Conservation (phyloP, 2,329 filamentous ascomycete species). For the Aureobasidium namibiae region DNA sequence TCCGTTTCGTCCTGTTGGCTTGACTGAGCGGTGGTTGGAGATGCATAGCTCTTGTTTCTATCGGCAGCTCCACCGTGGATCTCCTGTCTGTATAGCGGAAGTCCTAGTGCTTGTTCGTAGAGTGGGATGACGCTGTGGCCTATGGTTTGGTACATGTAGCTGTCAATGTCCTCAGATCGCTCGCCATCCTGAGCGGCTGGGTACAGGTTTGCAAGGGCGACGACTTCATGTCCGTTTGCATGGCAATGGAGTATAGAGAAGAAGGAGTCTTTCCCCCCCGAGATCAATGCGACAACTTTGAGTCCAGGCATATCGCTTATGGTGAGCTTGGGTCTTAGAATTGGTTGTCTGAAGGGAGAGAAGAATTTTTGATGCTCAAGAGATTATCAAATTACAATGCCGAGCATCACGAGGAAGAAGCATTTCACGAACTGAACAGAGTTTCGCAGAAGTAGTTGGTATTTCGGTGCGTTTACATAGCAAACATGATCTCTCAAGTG, state of each 20-base stretch:
- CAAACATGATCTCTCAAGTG: background rate
- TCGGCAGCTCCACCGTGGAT: slow-evolving; percentile 67
- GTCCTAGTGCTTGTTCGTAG: slow-evolving; percentile 67
- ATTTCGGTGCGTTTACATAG: background rate
- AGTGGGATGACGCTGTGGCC: slow-evolving; percentile 81
- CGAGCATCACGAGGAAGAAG: background rate
- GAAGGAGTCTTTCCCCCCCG: slow-evolving; percentile 94
- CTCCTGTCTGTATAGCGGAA: slow-evolving; percentile 75
- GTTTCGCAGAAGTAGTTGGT: background rate
- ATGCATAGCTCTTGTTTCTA: slow-evolving; percentile 60
- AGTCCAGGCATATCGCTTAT: slow-evolving; percentile 27
- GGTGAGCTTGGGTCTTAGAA: background rate
- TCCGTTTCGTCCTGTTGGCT: slow-evolving; percentile 69
- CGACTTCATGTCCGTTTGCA: slow-evolving; percentile 72
- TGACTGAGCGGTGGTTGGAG: background rate
- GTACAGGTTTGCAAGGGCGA: slow-evolving; percentile 84
- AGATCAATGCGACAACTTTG: slow-evolving; percentile 85
- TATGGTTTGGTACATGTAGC: slow-evolving; percentile 99
- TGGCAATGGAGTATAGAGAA: slow-evolving; percentile 87
- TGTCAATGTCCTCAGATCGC: slow-evolving; percentile 64
- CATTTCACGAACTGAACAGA: background rate
- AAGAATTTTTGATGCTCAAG: background rate
- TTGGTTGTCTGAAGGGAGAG: background rate
- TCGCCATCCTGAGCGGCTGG: slow-evolving; percentile 43
- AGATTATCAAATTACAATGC: background rate